These are phyloP conservation scores for Mycena galopus DNA, from an alignment of 768 basidiomycete genomes.

Conservation along the genomic window DNA sequence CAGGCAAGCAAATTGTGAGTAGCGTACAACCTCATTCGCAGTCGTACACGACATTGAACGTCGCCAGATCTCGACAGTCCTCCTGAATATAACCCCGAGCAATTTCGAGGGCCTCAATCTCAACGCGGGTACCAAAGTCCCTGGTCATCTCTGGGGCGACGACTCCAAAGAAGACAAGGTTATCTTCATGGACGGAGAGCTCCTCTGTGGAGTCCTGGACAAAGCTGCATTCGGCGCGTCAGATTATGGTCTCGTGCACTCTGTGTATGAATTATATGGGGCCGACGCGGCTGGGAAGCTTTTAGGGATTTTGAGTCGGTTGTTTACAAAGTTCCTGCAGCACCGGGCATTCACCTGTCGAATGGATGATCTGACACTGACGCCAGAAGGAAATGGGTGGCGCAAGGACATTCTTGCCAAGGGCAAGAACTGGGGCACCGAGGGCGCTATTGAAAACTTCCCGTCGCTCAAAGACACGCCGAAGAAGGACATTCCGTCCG, in stretches of 20 bases:
- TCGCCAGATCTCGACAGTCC: conserved; percentile 89
- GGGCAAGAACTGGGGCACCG: conserved; percentile 81
- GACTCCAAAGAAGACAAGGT: conserved; percentile 89
- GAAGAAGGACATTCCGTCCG: conserved; percentile 65
- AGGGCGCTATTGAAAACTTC: conserved; percentile 92
- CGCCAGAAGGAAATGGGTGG: conserved; percentile 79
- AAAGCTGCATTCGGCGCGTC: conserved; percentile 98
- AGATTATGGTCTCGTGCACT: conserved; percentile 96
- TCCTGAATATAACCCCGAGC: conserved; percentile 90
- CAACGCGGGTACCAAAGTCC: conserved; percentile 89
- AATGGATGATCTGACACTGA: conserved; percentile 97
- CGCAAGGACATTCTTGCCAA: conserved; percentile 76
- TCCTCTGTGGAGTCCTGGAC: conserved; percentile 94
- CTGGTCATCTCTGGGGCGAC: conserved; percentile 86
- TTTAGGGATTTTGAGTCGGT: conserved; percentile 90
- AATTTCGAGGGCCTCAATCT: conserved; percentile 87
- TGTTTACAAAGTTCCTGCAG: conserved; percentile 97
- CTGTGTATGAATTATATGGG: conserved; percentile 96
- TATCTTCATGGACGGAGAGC: conserved; percentile 91
- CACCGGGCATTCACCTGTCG: conserved; percentile 98
- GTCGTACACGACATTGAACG: conserved; percentile 12
- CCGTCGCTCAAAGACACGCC: conserved; percentile 73
- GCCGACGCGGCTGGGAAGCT: conserved; percentile 90
- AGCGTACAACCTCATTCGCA: background rate
- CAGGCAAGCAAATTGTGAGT: conserved; percentile 95